A percentile compares a stretch with the other conserved stretches of the same genome.
Evolutionary conservation across 495 filamentous ascomycete genomes (phyloP).

Genomic region (Podospora tetraspora): DNA sequence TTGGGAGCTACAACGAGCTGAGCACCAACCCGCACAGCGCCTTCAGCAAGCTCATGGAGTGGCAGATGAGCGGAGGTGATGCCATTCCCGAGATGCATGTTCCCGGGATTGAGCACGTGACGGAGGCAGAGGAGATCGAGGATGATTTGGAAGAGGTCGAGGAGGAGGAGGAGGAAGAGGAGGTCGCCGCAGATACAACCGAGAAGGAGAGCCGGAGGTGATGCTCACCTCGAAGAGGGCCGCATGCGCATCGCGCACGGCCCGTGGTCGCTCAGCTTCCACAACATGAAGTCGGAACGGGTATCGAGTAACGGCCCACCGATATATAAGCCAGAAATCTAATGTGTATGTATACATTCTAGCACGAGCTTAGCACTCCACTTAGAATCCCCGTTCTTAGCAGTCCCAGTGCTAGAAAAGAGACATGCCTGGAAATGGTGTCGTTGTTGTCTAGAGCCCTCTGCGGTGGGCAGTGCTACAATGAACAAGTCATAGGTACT

Average conservation of each 20-base stretch:
- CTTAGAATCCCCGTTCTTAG: background rate
- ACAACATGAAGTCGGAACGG: background rate
- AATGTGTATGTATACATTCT: conserved; percentile 5
- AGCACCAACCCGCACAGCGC: conserved; percentile 66
- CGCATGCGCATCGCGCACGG: background rate
- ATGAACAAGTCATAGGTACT: background rate
- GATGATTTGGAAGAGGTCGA: conserved; percentile 36
- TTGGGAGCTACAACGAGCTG: conserved; percentile 75
- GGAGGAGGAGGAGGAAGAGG: conserved; percentile 35
- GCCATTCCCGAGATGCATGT: conserved; percentile 24
- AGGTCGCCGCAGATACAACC: conserved; percentile 6
- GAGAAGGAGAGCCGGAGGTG: conserved; percentile 15
- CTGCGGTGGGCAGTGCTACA: background rate
- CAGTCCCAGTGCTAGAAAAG: background rate
- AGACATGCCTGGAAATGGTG: background rate
- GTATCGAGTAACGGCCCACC: background rate
- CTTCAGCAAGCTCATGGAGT: conserved; percentile 95
- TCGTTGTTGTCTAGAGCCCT: background rate
- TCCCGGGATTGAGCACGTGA: conserved; percentile 30
- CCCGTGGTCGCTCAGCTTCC: background rate
- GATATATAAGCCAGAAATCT: background rate
- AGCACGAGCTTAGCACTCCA: conserved; percentile 4
- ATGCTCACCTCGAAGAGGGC: background rate
- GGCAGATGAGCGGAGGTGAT: conserved; percentile 91
- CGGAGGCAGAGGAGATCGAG: conserved; percentile 42